Conservation (phyloP, 441 rosid species). For the Gossypium schwendimanii region DNA sequence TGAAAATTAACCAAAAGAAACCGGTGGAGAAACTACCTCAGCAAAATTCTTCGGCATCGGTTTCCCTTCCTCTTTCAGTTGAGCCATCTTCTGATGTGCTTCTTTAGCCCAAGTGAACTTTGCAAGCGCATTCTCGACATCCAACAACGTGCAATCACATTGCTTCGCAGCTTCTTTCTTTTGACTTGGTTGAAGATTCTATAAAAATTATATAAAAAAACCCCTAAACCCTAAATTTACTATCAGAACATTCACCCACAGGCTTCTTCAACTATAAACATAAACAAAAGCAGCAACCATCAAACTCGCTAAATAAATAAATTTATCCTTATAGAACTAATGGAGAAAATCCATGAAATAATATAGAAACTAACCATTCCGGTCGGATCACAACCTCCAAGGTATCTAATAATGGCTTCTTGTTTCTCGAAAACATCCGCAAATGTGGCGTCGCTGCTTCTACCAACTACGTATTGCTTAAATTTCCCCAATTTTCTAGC, state of each 20-base stretch:
- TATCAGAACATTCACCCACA: constrained; percentile 25
- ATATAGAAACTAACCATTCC: constrained; percentile 67
- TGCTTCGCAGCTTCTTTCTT: constrained; percentile 79
- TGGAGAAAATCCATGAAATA: background rate
- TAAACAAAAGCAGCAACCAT: background rate
- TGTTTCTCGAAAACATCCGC: constrained; percentile 73
- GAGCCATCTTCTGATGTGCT: constrained; percentile 59
- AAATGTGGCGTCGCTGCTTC: constrained; percentile 87
- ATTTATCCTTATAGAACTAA: background rate
- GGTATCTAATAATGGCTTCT: constrained; percentile 67
- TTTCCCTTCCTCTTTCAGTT: constrained; percentile 73
- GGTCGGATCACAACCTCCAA: constrained; percentile 56
- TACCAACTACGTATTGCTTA: constrained; percentile 72
- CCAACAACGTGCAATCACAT: constrained; percentile 66
- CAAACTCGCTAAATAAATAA: background rate
- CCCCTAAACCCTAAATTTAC: constrained; percentile 30
- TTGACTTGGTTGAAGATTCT: constrained; percentile 73
- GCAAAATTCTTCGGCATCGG: constrained; percentile 72
- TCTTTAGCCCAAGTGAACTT: constrained; percentile 85
- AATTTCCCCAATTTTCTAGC: constrained; percentile 63
- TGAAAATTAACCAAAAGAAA: background rate
- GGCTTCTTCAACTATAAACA: background rate
- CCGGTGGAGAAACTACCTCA: constrained; percentile 44
- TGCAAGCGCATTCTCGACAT: constrained; percentile 71
- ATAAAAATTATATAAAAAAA: constrained; percentile 30